Percentiles rank a stretch among this genome's conserved stretches.
These are phyloP conservation scores for Neoboletus subvelutipes DNA, from an alignment of 768 basidiomycete species.

Conservation along the genomic window DNA sequence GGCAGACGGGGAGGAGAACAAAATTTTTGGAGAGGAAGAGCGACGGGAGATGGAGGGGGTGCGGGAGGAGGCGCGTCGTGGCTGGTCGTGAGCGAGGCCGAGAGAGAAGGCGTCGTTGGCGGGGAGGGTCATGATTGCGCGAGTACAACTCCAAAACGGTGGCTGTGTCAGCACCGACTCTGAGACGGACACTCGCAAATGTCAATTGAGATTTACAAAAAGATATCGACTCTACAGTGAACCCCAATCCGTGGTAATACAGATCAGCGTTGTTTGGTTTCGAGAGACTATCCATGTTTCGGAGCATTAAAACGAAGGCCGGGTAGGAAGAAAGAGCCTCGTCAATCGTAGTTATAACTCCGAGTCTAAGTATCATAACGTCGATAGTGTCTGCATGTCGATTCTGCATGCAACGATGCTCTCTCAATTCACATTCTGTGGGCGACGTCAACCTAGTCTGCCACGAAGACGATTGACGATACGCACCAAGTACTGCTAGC, in stretches of 20 bases:
- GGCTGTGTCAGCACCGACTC: conserved; percentile 15
- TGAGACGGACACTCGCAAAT: not conserved
- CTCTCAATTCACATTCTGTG: not conserved
- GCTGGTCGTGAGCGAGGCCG: conserved; percentile 36
- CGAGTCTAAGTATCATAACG: conserved; percentile 39
- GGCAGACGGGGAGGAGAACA: conserved; percentile 39
- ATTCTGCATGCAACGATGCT: no score
- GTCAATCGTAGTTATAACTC: conserved; percentile 87
- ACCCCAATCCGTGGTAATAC: conserved; percentile 20
- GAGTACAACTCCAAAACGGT: conserved; percentile 2
- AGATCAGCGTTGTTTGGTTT: conserved; percentile 58
- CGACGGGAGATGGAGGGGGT: conserved; percentile 34
- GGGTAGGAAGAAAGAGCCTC: conserved; percentile 55
- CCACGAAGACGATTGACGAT: not conserved
- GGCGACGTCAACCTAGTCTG: not conserved
- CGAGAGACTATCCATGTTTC: conserved; percentile 59
- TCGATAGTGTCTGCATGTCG: not conserved
- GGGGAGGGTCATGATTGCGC: conserved; percentile 29
- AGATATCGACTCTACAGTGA: conserved; percentile 36
- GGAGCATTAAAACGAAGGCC: conserved; percentile 83
- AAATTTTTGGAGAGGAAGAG: conserved; percentile 49
- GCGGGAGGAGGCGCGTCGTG: conserved; percentile 29
- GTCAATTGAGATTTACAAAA: not conserved
- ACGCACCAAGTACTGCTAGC: no score
- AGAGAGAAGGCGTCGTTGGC: conserved; percentile 38